Evolutionary conservation across 2,329 filamentous ascomycete species (phyloP), one percentile per base, ranked within the genome.

Genomic region (Westerdykella sp.): DNA sequence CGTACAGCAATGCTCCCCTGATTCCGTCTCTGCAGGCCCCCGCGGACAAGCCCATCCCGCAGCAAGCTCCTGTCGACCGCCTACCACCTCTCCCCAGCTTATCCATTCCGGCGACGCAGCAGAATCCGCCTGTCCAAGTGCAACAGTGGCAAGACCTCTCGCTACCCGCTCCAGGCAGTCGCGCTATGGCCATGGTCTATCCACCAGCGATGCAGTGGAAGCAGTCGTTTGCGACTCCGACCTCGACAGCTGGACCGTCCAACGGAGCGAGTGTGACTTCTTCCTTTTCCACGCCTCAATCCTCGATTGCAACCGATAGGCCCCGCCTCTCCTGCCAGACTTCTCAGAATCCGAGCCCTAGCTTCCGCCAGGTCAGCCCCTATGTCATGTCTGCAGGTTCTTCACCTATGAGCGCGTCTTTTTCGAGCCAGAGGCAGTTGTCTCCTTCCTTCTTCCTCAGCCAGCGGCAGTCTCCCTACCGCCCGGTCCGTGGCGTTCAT

Each of bases 391-490:
- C 81, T 28, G 73, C 72, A 15, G 72, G 69, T 9, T 73, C 75
- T 0, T 91, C 87, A 1, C 89, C 87, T 1, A 81, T 84, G n/a
- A 77, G 76, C n/a, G 79, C 81, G 13, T 74, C 79, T 16, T 85
- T 78, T 41, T 77, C 81, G 41, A 79, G 81, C 7, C 83, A 84
- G 5, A 79, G 81, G 36, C 84, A 86, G 25, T 78, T 93, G 50
- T 97, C 93, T 25, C 91, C 91, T 1, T 90, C 86, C 10, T 80
- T 87, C 58, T 94, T 94, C 67, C 74, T 96, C 31, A 85, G 87
- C 59, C 87, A 95, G 63, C 80, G 93, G 44, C 83, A 86, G 50
- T 97, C 91, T 43, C 93, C 93, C 3, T 97, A 97, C 68, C 86
- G 88, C 50, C 91, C 91, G 1, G 84, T 96, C 32, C 85, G 90